Evolutionary conservation across 1,284 basidiomycete genomes (phyloP).

Genomic region (Naganishia sp.): DNA sequence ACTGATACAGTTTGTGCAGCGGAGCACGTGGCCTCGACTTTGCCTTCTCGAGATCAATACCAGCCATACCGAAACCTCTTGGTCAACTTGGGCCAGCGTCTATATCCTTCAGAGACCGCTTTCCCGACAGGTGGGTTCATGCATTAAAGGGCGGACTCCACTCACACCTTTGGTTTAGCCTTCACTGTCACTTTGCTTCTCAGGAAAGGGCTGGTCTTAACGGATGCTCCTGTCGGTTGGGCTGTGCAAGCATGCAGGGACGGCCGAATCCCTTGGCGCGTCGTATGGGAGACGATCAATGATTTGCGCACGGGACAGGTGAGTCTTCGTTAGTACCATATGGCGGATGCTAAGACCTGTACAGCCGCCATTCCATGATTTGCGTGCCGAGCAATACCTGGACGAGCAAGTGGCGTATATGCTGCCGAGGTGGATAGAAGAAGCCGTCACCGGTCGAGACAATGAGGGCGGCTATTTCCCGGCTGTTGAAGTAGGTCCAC

Average conservation of each 20-base stretch:
- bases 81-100: slow-evolving; percentile 73
- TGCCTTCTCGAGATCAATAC: slow-evolving; percentile 20
- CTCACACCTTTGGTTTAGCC: neutral
- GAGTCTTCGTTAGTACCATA: slow-evolving; percentile 4
- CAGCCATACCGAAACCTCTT: slow-evolving; percentile 62
- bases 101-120: slow-evolving; percentile 86
- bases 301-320: slow-evolving; percentile 28
- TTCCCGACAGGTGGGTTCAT: slow-evolving; percentile 60
- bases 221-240: slow-evolving; percentile 25
- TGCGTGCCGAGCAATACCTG: slow-evolving; percentile 39
- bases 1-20: neutral
- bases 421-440: slow-evolving; percentile 38
- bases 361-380: slow-evolving; percentile 32
- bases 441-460: slow-evolving; percentile 22
- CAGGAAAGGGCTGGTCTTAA: slow-evolving; percentile 9
- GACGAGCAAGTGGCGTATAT: slow-evolving; percentile 47
- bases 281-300: slow-evolving; percentile 30
- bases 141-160: neutral
- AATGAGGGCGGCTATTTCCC: slow-evolving; percentile 33
- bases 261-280: slow-evolving; percentile 22
- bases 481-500: slow-evolving; percentile 35
- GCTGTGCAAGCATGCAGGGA: slow-evolving; percentile 26
- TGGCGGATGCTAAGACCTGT: neutral
- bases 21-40: slow-evolving; percentile 7
- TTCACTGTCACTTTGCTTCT: slow-evolving; percentile 12